Base-by-base conservation (phyloP, 768 basidiomycete genomes). In the Rhizopogon vinicolor region DNA sequence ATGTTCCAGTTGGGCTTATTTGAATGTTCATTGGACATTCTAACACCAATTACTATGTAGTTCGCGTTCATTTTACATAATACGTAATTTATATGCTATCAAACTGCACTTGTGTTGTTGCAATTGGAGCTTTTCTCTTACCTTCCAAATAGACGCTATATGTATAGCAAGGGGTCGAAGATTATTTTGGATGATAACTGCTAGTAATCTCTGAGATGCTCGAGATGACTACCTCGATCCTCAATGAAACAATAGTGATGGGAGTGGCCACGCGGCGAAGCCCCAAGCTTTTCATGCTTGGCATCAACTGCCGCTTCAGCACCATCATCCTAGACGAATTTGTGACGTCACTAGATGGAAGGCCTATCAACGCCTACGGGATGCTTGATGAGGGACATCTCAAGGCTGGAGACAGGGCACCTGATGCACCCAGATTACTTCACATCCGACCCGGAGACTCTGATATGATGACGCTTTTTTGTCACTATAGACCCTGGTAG, bases 361-460 rank as follows among this genome's bases (percentile, higher is more conserved):
- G 25, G 9, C 60, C 53, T 0, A 44, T 56, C 43, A 49, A 33
- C 28, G 54, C 64, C 4, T 65, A 65, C 7, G 52, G 58, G 19
- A 3, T 51, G 7, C 22, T 65, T 8, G 57, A 63, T 4, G 68
- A 72, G 43, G 65, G 61, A 0, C 59, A 53, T 8, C 41, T 78
- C 5, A 59, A 65, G 1, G 78, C 77, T 5, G 78, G 78, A 0
- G 78, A 80, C 59, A 67, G 78, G 37, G 76, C 76, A 8, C 76
- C 76, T 0, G 76, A 78, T 55, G 75, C 77, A 2, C 65, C 75
- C 0, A 69, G 56, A 14, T 61, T 77, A 18, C 54, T 68, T 2
- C 12, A 5, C 35, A 22, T 50, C 53, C 55, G 68, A n/a, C 42
- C 13, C 51, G 14, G 52, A 59, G 8, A 54, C 55, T n/a, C 64